These are phyloP conservation scores for Parachaetomium inaequale DNA, from an alignment of 495 filamentous ascomycete species.

Conservation along the genomic window DNA sequence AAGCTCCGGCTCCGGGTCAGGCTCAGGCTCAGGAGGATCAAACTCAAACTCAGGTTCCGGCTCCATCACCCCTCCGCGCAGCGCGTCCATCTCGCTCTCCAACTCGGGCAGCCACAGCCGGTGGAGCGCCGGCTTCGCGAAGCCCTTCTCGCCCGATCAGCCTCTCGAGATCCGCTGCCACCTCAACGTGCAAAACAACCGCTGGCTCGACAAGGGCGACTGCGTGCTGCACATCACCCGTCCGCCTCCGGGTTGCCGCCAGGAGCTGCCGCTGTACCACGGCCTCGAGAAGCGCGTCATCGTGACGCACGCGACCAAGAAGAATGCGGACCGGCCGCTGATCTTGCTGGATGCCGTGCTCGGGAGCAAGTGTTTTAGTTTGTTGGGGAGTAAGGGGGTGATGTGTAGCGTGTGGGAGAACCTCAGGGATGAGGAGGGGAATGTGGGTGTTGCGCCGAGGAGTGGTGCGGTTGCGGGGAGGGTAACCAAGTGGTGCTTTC, in stretches of 20 bases:
- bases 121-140: conserved; percentile 45
- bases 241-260: conserved; percentile 54
- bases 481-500: conserved; percentile 79
- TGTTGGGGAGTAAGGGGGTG: conserved; percentile 77
- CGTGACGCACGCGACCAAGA: conserved; percentile 51
- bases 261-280: conserved; percentile 48
- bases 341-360: conserved; percentile 80
- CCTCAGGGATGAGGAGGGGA: conserved; percentile 63
- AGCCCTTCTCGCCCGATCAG: conserved; percentile 31
- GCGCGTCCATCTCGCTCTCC: conserved; percentile 51
- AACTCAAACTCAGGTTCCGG: conserved; percentile 40
- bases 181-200: conserved; percentile 65
- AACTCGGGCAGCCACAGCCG: conserved; percentile 43
- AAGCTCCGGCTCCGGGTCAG: conserved; percentile 45
- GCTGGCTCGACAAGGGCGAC: conserved; percentile 88
- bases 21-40: too few relatives aligned
- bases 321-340: conserved; percentile 61
- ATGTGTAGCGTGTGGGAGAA: conserved; percentile 85
- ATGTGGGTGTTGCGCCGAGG: conserved; percentile 60
- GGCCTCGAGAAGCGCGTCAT: conserved; percentile 80
- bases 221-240: conserved; percentile 78
- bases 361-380: conserved; percentile 77
- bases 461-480: conserved; percentile 70
- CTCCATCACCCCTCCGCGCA: conserved; percentile 52
- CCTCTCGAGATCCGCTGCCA: conserved; percentile 77